phyloP scores from a whole-genome alignment of 2,329 filamentous ascomycete genomes.

The Chaetomium olivaceum region DNA sequence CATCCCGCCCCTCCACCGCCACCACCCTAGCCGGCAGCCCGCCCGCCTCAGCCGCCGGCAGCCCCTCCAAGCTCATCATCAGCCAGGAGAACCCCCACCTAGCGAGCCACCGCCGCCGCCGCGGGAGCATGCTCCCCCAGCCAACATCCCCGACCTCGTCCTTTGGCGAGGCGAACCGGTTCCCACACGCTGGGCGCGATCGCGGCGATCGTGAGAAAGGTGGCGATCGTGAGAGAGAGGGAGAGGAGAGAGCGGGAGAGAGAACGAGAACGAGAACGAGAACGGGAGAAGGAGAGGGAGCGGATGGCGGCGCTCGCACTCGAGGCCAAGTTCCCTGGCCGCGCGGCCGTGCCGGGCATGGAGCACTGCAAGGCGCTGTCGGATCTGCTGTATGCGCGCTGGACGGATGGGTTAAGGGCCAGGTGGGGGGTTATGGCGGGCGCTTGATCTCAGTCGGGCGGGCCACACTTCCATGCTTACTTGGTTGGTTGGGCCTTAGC shows the following conservation, averaged over 20 bases:
- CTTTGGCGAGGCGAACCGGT: conserved; percentile 42
- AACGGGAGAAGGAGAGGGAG: conserved; percentile 41
- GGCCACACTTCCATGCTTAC: too few species aligned
- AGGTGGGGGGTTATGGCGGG: conserved; percentile 59
- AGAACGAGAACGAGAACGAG: conserved; percentile 46
- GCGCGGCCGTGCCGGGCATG: conserved; percentile 68
- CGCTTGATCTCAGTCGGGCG: conserved; percentile 29
- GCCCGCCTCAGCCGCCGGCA: conserved; percentile 33
- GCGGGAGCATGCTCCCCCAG: conserved; percentile 43
- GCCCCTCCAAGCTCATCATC: conserved; percentile 68
- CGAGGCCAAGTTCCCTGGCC: conserved; percentile 57
- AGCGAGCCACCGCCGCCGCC: conserved; percentile 71
- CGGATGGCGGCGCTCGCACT: conserved; percentile 36
- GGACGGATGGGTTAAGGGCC: conserved; percentile 78
- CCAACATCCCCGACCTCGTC: background rate
- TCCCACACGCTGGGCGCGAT: conserved; percentile 31
- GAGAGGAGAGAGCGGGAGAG: conserved; percentile 45
- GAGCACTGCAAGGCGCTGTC: conserved; percentile 88
- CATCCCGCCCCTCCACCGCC: conserved; percentile 33
- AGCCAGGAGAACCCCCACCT: conserved; percentile 83
- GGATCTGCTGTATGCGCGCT: conserved; percentile 86
- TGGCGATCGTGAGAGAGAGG: conserved; percentile 41
- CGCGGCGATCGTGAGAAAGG: conserved; percentile 36
- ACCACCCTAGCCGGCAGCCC: conserved; percentile 18
- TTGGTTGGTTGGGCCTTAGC: too few species aligned